These are phyloP conservation scores for Arxiozyma slooffiae DNA, from an alignment of 1,139 yeast genomes.

Conservation along the genomic window DNA sequence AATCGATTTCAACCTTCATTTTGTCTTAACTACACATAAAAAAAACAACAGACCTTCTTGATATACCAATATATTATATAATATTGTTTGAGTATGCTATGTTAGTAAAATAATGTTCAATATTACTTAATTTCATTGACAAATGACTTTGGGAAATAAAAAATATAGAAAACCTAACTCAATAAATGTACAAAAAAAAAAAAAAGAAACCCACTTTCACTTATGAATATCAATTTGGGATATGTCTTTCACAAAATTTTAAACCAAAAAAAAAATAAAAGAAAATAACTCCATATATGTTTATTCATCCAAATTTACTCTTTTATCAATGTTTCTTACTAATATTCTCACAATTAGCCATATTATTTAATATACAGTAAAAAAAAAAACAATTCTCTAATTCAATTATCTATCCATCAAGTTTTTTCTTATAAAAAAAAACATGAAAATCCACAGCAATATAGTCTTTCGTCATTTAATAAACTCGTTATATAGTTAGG, in stretches of 20 bases:
- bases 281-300: background rate
- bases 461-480: background rate
- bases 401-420: background rate
- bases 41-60: background rate
- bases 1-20: conserved; percentile 99
- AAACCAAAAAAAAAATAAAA: no score
- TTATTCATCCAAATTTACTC: background rate
- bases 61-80: background rate
- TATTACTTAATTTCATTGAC: background rate
- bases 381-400: background rate
- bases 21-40: conserved; percentile 3
- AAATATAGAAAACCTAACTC: background rate
- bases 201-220: background rate
- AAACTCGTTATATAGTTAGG: background rate
- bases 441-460: background rate
- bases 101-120: background rate
- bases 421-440: no score
- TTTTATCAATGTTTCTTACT: no score
- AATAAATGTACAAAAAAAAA: no score
- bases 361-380: background rate
- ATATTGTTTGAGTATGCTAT: background rate
- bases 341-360: background rate
- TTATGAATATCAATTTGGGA: background rate
- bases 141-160: background rate
- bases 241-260: background rate